Evolutionary conservation across 1,139 yeast genomes (phyloP).

Genomic region (Pichia sp.): DNA sequence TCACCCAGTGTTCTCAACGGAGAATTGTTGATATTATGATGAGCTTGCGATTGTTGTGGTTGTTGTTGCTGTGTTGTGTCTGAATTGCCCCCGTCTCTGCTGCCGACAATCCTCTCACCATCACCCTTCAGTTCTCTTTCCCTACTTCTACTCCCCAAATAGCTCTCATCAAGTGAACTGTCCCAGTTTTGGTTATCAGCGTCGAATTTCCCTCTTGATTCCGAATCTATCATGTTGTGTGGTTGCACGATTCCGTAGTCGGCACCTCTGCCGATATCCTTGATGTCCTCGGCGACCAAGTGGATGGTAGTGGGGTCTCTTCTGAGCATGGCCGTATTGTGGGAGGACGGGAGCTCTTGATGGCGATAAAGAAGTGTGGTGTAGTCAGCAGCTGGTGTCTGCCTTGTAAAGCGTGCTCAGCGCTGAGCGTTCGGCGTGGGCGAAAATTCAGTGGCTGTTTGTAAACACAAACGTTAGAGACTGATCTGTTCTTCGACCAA

Average conservation of each 20-base stretch:
- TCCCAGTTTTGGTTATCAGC: constrained; percentile 19
- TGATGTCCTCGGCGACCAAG: constrained; percentile 34
- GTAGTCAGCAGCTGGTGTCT: no score
- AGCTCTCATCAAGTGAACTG: constrained; percentile 18
- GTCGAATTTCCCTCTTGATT: neutral
- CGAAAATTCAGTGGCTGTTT: no score
- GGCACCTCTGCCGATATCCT: constrained; percentile 24
- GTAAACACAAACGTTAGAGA: no score
- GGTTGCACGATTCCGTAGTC: neutral
- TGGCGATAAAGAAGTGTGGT: no score
- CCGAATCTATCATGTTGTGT: neutral
- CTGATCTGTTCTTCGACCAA: no score
- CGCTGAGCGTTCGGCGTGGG: no score
- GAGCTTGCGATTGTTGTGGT: no score
- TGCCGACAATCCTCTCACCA: neutral
- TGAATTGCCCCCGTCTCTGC: neutral
- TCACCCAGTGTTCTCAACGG: constrained; percentile 4
- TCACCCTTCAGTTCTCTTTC: constrained; percentile 4
- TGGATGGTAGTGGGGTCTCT: constrained; percentile 35
- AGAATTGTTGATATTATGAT: no score
- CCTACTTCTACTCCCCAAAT: constrained; percentile 14
- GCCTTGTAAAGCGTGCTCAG: no score
- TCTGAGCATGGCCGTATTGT: constrained; percentile 28
- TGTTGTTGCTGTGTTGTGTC: neutral
- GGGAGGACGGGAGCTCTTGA: no score